Evolutionary conservation across 2,329 filamentous ascomycete species (phyloP).

Genomic region (Aspergillus calidoustus): DNA sequence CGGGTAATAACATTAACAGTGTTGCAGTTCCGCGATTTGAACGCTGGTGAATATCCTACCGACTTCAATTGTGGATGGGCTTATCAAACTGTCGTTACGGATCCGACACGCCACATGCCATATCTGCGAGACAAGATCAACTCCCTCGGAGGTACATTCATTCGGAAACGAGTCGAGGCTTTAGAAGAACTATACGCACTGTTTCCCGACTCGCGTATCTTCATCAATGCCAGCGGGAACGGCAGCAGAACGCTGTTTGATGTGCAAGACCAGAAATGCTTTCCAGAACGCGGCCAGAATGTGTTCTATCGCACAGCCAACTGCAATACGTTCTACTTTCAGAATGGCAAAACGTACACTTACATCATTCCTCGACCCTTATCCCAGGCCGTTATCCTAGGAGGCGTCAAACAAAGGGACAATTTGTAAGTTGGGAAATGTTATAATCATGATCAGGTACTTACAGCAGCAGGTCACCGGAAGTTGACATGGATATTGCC

Average conservation of each 20-base stretch:
- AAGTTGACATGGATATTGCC: constrained; percentile 42
- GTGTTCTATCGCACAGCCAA: constrained; percentile 39
- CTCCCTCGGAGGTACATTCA: constrained; percentile 38
- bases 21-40: constrained; percentile 39
- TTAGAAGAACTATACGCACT: constrained; percentile 39
- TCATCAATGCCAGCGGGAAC: constrained; percentile 46
- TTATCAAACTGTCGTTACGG: constrained; percentile 43
- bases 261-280: constrained; percentile 41
- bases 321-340: constrained; percentile 39
- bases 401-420: constrained; percentile 41
- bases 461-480: constrained; percentile 33
- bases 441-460: background rate
- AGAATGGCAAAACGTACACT: constrained; percentile 44
- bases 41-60: constrained; percentile 37
- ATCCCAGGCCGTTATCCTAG: constrained; percentile 39
- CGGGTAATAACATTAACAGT: constrained; percentile 1
- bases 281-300: constrained; percentile 44
- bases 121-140: constrained; percentile 37
- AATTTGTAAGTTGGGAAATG: constrained; percentile 31
- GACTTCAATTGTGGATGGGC: constrained; percentile 41
- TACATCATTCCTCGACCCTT: constrained; percentile 44
- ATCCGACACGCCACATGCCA: constrained; percentile 45
- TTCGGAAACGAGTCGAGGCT: constrained; percentile 39
- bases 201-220: constrained; percentile 42
- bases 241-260: constrained; percentile 41